Percentiles rank a stretch among this genome's conserved stretches.
Evolutionary conservation across 257 asterid genomes (phyloP).

Genomic region (Solanum lignicaule): DNA sequence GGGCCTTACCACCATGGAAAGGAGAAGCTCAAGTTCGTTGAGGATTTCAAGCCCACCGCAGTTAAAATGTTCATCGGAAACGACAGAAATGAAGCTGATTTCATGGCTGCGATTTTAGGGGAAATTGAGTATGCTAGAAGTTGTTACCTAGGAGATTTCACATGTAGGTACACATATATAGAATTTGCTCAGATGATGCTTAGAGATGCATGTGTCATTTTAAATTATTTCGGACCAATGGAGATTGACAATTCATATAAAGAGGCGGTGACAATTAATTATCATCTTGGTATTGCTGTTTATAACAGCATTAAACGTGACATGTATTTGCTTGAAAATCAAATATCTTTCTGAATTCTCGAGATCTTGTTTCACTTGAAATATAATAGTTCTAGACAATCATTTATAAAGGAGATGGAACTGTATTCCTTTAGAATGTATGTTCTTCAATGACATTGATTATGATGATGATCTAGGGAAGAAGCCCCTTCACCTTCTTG

Average conservation of each 20-base stretch:
- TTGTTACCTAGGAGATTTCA: background rate
- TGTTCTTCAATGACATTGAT: background rate
- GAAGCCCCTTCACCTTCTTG: background rate
- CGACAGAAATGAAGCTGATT: rapidly evolving
- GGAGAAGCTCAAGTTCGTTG: background rate
- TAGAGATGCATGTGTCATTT: background rate
- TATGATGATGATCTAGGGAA: background rate
- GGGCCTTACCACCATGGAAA: background rate
- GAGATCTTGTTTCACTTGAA: background rate
- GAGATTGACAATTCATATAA: rapidly evolving
- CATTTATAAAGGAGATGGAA: background rate
- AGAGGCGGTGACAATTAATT: rapidly evolving
- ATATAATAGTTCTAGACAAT: background rate
- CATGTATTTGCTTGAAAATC: slow-evolving; percentile 18
- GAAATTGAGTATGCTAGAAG: background rate
- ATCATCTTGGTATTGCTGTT: background rate
- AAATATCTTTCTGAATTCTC: slow-evolving; percentile 11
- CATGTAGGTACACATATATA: background rate
- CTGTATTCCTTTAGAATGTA: background rate
- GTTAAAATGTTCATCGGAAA: background rate
- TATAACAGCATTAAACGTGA: background rate
- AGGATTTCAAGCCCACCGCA: background rate
- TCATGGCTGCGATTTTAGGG: background rate
- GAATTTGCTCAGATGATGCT: background rate
- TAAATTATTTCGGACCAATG: background rate